Percentiles rank a stretch among this genome's conserved stretches.
phyloP scores from a whole-genome alignment of 2,329 filamentous ascomycete species.

The Scortechinia acanthostroma region DNA sequence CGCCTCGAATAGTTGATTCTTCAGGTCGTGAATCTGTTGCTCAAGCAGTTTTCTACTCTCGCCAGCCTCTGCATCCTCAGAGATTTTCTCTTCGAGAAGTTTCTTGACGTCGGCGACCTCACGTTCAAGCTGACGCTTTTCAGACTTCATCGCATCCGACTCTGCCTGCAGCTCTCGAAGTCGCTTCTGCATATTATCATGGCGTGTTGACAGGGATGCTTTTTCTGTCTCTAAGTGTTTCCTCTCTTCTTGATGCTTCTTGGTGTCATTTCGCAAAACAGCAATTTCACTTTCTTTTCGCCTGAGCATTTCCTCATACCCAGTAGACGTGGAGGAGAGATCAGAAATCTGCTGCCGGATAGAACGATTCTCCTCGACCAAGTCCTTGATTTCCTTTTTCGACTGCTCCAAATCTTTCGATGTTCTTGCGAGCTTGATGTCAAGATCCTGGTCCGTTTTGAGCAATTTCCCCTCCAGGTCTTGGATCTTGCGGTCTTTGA shows the following conservation, averaged over 20 bases:
- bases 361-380: constrained; percentile 73
- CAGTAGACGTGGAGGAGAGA: constrained; percentile 82
- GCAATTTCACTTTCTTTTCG: constrained; percentile 90
- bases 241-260: constrained; percentile 75
- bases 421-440: constrained; percentile 72
- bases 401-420: constrained; percentile 73
- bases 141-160: constrained; percentile 76
- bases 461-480: constrained; percentile 81
- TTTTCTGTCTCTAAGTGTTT: constrained; percentile 74
- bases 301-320: constrained; percentile 87
- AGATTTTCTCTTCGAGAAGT: constrained; percentile 79
- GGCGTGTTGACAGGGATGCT: constrained; percentile 62
- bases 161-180: constrained; percentile 83
- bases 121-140: constrained; percentile 76
- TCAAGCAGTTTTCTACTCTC: constrained; percentile 79
- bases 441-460: constrained; percentile 79
- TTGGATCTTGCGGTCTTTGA: constrained; percentile 84
- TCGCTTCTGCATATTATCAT: constrained; percentile 69
- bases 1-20: constrained; percentile 74
- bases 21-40: constrained; percentile 79
- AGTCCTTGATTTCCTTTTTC: constrained; percentile 68
- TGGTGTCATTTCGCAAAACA: constrained; percentile 76
- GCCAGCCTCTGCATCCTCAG: constrained; percentile 78
- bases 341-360: constrained; percentile 80
- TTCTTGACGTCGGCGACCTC: constrained; percentile 84